A percentile compares a stretch with the other conserved stretches of the same genome.
Conservation (phyloP, 2,329 filamentous ascomycete species). For the Sarocladium brachiariae region DNA sequence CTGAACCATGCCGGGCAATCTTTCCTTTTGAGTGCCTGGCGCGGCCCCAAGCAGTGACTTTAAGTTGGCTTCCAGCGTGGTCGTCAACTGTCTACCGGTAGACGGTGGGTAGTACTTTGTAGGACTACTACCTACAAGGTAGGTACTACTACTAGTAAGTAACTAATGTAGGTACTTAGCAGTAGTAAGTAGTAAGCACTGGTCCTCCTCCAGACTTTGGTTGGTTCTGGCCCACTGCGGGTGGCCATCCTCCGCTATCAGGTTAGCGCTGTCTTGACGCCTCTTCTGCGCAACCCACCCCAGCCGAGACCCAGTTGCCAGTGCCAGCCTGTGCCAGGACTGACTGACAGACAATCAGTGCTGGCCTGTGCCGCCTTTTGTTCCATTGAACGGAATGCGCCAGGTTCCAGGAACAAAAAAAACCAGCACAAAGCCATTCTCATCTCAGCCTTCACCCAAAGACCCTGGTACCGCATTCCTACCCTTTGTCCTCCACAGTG, state of each 20-base stretch:
- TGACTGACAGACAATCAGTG: too few relatives aligned
- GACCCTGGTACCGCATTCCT: not conserved
- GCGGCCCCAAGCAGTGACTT: conserved; percentile 1
- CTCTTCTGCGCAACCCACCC: not conserved
- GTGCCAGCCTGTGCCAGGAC: too few relatives aligned
- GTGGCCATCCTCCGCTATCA: not conserved
- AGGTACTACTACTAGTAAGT: too few relatives aligned
- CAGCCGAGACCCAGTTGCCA: too few relatives aligned
- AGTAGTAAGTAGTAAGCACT: too few relatives aligned
- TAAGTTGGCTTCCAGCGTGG: too few relatives aligned
- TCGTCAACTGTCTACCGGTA: too few relatives aligned
- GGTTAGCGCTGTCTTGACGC: conserved; percentile 4
- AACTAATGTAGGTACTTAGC: too few relatives aligned
- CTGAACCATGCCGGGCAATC: not conserved
- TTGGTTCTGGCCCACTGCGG: not conserved
- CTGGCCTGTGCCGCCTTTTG: not conserved
- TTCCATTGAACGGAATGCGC: not conserved
- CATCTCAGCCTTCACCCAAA: not conserved
- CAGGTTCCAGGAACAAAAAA: not conserved
- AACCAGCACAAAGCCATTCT: conserved; percentile 7
- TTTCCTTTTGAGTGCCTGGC: not conserved
- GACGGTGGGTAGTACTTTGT: too few relatives aligned
- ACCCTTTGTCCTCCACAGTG: not conserved
- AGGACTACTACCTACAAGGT: too few relatives aligned
- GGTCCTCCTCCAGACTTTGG: too few relatives aligned